Conservation (phyloP, 306 rosid species). For the Abrus precatorius region DNA sequence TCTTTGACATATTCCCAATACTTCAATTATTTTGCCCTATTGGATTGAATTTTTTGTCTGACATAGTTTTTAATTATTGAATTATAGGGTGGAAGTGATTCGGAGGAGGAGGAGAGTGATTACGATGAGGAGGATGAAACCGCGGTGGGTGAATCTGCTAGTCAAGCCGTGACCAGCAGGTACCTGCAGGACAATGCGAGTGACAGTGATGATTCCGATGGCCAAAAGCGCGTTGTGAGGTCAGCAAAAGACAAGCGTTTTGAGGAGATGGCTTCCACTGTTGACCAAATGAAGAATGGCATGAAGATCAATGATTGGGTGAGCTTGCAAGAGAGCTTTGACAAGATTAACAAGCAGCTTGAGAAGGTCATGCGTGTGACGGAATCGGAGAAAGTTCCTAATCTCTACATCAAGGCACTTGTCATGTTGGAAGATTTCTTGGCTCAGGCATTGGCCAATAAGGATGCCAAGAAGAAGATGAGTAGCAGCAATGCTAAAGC, state of each 20-base stretch:
- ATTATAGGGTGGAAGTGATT: conserved; percentile 75
- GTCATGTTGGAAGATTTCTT: conserved; percentile 92
- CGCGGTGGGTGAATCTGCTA: conserved; percentile 50
- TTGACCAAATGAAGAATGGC: conserved; percentile 96
- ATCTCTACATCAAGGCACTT: conserved; percentile 85
- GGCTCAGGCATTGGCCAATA: conserved; percentile 87
- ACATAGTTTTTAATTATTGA: background rate
- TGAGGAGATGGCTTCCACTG: conserved; percentile 86
- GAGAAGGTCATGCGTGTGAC: conserved; percentile 97
- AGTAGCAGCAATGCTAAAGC: conserved; percentile 99
- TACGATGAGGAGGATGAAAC: conserved; percentile 62
- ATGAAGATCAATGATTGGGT: conserved; percentile 99
- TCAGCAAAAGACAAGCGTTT: conserved; percentile 93
- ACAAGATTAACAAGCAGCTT: conserved; percentile 89
- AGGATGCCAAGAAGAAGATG: conserved; percentile 98
- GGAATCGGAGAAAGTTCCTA: conserved; percentile 84
- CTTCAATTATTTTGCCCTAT: background rate
- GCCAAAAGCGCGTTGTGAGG: conserved; percentile 73
- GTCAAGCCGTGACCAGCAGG: conserved; percentile 45
- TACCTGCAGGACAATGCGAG: conserved; percentile 58
- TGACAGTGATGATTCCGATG: conserved; percentile 82
- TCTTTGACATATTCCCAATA: background rate
- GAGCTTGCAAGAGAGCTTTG: conserved; percentile 93
- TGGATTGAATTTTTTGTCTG: background rate
- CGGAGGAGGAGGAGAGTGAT: conserved; percentile 84